phyloP scores from a whole-genome alignment of 2,329 filamentous ascomycete species.

The Aspergillus sp. region DNA sequence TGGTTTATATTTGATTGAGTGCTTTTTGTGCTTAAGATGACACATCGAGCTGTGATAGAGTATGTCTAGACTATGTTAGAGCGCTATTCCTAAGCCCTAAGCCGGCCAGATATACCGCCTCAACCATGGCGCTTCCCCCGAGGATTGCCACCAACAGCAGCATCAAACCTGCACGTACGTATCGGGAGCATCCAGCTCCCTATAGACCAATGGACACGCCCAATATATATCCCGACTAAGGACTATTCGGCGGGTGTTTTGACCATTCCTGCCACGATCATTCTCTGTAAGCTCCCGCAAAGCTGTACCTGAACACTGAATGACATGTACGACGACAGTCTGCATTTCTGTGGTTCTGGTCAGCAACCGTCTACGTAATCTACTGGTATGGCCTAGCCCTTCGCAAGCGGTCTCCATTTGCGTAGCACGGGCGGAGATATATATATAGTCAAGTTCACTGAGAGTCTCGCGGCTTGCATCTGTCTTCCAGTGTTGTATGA shows the following conservation, averaged over 20 bases:
- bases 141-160: conserved; percentile 34
- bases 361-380: conserved; percentile 53
- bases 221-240: conserved; percentile 55
- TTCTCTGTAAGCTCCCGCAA: conserved; percentile 40
- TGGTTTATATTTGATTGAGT: conserved; percentile 7
- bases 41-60: too few relatives aligned
- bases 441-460: conserved; percentile 15
- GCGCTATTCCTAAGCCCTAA: too few relatives aligned
- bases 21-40: too few relatives aligned
- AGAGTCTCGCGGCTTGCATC: too few relatives aligned
- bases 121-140: neutral
- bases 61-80: too few relatives aligned
- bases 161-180: conserved; percentile 25
- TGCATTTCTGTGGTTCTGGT: conserved; percentile 54
- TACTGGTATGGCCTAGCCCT: conserved; percentile 55
- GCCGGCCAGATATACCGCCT: too few relatives aligned
- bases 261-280: conserved; percentile 50
- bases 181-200: conserved; percentile 30
- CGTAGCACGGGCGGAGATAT: conserved; percentile 44
- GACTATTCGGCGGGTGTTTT: conserved; percentile 54
- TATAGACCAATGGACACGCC: conserved; percentile 33
- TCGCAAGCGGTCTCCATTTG: conserved; percentile 54
- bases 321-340: conserved; percentile 19
- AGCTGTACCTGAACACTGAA: neutral
- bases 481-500: too few relatives aligned